Conservation (phyloP, 1,284 basidiomycete species). For the Takashimella koratensis region DNA sequence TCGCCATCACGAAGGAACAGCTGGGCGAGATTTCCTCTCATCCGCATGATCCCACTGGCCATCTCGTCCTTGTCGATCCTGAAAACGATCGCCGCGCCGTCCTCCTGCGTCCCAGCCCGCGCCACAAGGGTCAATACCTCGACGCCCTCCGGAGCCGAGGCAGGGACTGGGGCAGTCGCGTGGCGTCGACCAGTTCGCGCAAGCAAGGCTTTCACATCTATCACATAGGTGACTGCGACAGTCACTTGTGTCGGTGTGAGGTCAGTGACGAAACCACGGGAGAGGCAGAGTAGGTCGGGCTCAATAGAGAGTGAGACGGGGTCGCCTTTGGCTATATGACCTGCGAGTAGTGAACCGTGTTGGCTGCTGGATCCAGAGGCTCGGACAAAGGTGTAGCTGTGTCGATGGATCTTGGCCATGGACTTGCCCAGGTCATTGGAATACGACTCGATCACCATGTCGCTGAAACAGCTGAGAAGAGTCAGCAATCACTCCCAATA, state of each 20-base stretch:
- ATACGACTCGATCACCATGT: slow-evolving; percentile 65
- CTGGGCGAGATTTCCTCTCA: slow-evolving; percentile 84
- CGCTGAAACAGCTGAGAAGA: slow-evolving; percentile 63
- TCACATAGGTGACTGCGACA: slow-evolving; percentile 73
- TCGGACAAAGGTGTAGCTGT: slow-evolving; percentile 64
- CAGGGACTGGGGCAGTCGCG: neutral
- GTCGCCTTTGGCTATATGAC: slow-evolving; percentile 74
- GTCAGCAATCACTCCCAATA: too few relatives aligned
- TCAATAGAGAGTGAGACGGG: slow-evolving; percentile 80
- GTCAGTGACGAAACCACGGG: slow-evolving; percentile 75
- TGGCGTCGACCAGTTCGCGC: slow-evolving; percentile 44
- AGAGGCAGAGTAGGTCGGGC: slow-evolving; percentile 75
- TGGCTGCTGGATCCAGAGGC: slow-evolving; percentile 18
- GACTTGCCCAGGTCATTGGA: slow-evolving; percentile 41
- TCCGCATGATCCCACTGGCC: slow-evolving; percentile 75
- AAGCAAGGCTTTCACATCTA: slow-evolving; percentile 59
- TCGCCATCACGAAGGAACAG: slow-evolving; percentile 70
- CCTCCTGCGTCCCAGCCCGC: neutral
- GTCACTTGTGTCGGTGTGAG: slow-evolving; percentile 64
- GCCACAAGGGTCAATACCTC: neutral
- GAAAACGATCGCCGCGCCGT: slow-evolving; percentile 56
- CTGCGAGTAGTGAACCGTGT: slow-evolving; percentile 61
- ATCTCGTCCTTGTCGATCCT: slow-evolving; percentile 94
- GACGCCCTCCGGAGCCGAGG: neutral
- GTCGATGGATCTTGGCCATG: slow-evolving; percentile 50